Conservation (phyloP, 2,329 filamentous ascomycete species). For the Zopfia rhizophila region DNA sequence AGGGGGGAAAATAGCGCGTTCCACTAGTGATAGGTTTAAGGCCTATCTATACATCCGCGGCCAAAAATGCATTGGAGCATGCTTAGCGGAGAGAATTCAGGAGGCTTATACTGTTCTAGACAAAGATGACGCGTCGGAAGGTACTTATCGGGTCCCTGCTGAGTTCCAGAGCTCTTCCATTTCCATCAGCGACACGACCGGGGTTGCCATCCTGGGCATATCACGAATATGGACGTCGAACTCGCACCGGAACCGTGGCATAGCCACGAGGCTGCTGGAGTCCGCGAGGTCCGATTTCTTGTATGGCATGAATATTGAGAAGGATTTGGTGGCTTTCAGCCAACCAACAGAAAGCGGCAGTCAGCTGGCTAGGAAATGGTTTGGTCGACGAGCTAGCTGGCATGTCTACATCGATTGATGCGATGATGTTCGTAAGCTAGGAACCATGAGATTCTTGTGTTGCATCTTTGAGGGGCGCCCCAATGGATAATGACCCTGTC, state of each 20-base stretch:
- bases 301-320: constrained; percentile 65
- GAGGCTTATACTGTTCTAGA: constrained; percentile 64
- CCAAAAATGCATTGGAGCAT: constrained; percentile 70
- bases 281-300: constrained; percentile 66
- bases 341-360: constrained; percentile 72
- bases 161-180: constrained; percentile 48
- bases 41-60: constrained; percentile 70
- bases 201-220: constrained; percentile 67
- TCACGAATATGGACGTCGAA: constrained; percentile 73
- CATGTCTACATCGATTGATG: constrained; percentile 69
- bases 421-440: not conserved
- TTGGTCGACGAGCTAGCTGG: constrained; percentile 66
- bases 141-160: constrained; percentile 26
- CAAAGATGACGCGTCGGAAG: constrained; percentile 27
- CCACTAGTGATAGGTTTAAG: constrained; percentile 62
- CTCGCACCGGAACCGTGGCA: constrained; percentile 65
- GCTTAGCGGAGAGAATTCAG: constrained; percentile 70
- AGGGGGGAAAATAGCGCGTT: constrained; percentile 30
- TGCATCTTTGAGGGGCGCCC: no score
- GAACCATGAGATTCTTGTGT: no score
- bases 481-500: no score
- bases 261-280: constrained; percentile 68
- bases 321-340: constrained; percentile 69
- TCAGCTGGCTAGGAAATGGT: constrained; percentile 67
- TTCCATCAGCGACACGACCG: constrained; percentile 54